phyloP scores from a whole-genome alignment of 179 eudicot genomes.

The Silene coronaria region DNA sequence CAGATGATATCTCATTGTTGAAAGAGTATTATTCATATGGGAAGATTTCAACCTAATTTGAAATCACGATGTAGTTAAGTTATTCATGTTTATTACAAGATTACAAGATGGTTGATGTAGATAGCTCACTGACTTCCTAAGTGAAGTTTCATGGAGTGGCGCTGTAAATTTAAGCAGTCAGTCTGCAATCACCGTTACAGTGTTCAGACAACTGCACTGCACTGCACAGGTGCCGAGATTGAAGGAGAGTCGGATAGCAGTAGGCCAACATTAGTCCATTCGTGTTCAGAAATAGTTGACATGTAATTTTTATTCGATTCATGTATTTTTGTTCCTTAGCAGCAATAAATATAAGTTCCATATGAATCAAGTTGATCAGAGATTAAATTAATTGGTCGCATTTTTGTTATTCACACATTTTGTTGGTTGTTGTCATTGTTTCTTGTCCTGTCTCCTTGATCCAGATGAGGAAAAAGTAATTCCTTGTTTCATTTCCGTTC shows the following conservation, averaged over 20 bases:
- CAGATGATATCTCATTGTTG: conserved; percentile 51
- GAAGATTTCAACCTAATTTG: conserved; percentile 19
- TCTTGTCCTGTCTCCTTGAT: too few relatives aligned
- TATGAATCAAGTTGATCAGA: too few relatives aligned
- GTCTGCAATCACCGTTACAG: not conserved
- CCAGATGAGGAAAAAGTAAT: too few relatives aligned
- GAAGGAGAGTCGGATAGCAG: not conserved
- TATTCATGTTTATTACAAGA: conserved; percentile 11
- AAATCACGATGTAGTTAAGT: not conserved
- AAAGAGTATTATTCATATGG: conserved; percentile 34
- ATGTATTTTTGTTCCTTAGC: not conserved
- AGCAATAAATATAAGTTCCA: conserved; percentile 3
- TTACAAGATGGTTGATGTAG: conserved; percentile 16
- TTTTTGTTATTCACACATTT: too few relatives aligned
- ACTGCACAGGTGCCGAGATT: not conserved
- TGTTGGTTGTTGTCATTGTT: too few relatives aligned
- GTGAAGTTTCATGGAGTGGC: conserved; percentile 1
- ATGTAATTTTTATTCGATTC: not conserved
- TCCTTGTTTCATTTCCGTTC: too few relatives aligned
- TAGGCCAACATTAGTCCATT: not conserved
- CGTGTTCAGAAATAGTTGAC: not conserved
- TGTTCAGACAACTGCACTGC: not conserved
- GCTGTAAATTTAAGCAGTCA: conserved; percentile 1
- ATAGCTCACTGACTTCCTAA: conserved; percentile 2
- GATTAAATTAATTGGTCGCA: too few relatives aligned